Conservation (phyloP, 1,284 basidiomycete genomes). For the Ceratobasidium theobromae region DNA sequence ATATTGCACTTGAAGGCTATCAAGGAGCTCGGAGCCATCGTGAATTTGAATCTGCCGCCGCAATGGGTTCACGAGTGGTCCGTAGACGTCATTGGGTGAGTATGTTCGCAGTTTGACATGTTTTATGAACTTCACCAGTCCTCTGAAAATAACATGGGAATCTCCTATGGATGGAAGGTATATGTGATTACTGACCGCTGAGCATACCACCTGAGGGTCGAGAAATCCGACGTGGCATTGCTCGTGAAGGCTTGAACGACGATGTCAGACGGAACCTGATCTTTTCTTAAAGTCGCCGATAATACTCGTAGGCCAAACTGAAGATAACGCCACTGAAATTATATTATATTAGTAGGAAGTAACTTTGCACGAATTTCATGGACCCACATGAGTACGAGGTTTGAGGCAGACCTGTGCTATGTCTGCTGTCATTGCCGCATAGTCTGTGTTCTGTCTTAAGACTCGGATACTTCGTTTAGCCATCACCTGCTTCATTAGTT, state of each 20-base stretch:
- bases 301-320: conserved; percentile 78
- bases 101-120: conserved; percentile 83
- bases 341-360: conserved; percentile 9
- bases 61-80: conserved; percentile 60
- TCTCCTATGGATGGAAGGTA: not conserved
- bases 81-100: conserved; percentile 23
- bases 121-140: conserved; percentile 70
- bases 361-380: not conserved
- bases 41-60: conserved; percentile 55
- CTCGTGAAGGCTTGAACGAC: conserved; percentile 70
- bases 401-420: conserved; percentile 19
- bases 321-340: conserved; percentile 82
- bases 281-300: conserved; percentile 71
- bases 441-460: conserved; percentile 49
- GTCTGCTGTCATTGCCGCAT: conserved; percentile 52
- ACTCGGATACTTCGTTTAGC: conserved; percentile 49
- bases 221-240: conserved; percentile 75
- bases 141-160: conserved; percentile 49
- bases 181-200: conserved; percentile 57
- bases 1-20: conserved; percentile 44
- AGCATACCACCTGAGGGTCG: conserved; percentile 71
- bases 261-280: conserved; percentile 63
- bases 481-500: conserved; percentile 50
- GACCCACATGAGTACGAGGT: conserved; percentile 33
- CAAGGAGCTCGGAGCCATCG: conserved; percentile 53